Percentiles rank a stretch among this genome's conserved stretches.
phyloP scores from a whole-genome alignment of 805 yeast genomes.

The Scheffersomyces coipomensis region DNA sequence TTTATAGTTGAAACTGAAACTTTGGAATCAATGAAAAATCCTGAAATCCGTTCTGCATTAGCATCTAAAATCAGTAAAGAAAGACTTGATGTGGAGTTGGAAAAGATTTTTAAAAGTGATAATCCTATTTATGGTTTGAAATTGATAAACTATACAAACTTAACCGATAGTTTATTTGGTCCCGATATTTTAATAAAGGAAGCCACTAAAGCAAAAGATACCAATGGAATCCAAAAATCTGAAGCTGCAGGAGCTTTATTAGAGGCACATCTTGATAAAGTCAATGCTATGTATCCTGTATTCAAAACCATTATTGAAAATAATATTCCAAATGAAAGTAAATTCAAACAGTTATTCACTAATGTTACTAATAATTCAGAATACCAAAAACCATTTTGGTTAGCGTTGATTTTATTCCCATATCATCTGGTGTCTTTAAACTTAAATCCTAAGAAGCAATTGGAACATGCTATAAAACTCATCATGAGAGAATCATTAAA shows the following conservation, averaged over 20 bases:
- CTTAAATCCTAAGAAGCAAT: conserved; percentile 37
- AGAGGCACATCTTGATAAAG: conserved; percentile 14
- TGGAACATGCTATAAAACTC: conserved; percentile 42
- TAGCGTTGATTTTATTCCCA: conserved; percentile 49
- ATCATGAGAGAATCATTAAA: conserved; percentile 71
- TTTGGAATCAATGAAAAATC: conserved; percentile 60
- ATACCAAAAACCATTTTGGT: conserved; percentile 38
- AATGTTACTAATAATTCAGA: conserved; percentile 1
- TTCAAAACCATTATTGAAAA: conserved; percentile 8
- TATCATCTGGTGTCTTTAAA: conserved; percentile 40
- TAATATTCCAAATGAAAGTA: neutral
- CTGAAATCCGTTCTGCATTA: conserved; percentile 57
- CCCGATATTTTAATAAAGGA: conserved; percentile 14
- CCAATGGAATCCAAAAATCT: conserved; percentile 2
- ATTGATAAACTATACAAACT: conserved; percentile 52
- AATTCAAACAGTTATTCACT: neutral
- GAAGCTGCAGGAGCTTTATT: conserved; percentile 5
- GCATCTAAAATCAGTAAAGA: conserved; percentile 81
- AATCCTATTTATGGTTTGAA: conserved; percentile 64
- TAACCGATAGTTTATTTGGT: conserved; percentile 57
- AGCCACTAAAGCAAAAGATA: conserved; percentile 15
- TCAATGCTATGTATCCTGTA: conserved; percentile 20
- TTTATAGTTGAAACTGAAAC: conserved; percentile 64
- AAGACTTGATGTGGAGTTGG: conserved; percentile 82
- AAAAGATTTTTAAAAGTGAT: conserved; percentile 66